Percentiles rank a stretch among this genome's conserved stretches.
phyloP scores from a whole-genome alignment of 2,329 filamentous ascomycete species.

The Colletotrichum aenigma region DNA sequence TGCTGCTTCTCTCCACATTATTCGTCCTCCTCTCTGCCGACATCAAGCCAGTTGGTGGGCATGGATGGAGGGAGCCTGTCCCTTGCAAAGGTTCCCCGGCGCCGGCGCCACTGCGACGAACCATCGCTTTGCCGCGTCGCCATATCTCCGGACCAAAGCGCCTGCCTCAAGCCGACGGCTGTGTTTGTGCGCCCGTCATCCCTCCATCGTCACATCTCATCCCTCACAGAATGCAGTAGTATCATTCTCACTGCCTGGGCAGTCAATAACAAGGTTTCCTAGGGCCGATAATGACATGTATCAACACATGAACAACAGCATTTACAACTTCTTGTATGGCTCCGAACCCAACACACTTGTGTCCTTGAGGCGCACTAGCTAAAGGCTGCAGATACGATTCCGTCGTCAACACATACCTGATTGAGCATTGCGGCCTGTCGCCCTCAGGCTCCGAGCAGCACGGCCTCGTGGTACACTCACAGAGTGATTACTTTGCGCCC shows the following conservation, averaged over 20 bases:
- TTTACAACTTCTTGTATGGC: conserved; percentile 78
- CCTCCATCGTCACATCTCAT: conserved; percentile 11
- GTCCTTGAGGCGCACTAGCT: not conserved
- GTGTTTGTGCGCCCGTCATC: not conserved
- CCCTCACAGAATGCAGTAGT: not conserved
- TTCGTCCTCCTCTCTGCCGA: not conserved
- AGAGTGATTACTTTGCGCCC: conserved; percentile 84
- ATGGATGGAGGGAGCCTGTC: not conserved
- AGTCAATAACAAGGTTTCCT: conserved; percentile 17
- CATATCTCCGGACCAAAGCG: not conserved
- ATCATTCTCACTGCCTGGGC: not conserved
- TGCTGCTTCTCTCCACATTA: not conserved
- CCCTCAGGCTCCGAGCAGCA: conserved; percentile 75
- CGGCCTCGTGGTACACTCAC: conserved; percentile 83
- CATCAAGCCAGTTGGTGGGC: not conserved
- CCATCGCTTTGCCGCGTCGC: not conserved
- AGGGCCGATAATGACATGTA: conserved; percentile 97
- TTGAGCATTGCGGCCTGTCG: conserved; percentile 75
- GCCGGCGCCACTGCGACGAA: not conserved
- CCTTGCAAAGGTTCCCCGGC: conserved; percentile 1
- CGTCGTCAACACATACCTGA: conserved; percentile 87
- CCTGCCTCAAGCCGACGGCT: not conserved
- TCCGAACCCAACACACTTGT: not conserved
- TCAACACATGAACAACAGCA: conserved; percentile 88
- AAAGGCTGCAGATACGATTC: conserved; percentile 73